Evolutionary conservation across 768 basidiomycete genomes (phyloP).

Genomic region (Lentinula detonsa): DNA sequence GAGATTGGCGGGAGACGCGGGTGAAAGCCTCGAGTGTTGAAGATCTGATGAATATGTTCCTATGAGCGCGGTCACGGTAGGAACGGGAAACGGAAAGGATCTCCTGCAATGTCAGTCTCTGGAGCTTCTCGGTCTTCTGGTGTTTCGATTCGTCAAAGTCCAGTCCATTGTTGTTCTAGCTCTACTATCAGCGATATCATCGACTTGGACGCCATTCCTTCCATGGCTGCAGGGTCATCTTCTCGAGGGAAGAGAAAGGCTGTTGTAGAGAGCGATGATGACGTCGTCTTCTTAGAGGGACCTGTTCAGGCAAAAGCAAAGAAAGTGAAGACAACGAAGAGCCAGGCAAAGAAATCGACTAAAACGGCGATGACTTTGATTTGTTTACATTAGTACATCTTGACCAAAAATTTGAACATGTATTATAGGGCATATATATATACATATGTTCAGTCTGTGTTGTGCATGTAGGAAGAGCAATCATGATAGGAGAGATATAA

Average conservation of each 20-base stretch:
- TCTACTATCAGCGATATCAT: slow-evolving; percentile 36
- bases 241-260: slow-evolving; percentile 45
- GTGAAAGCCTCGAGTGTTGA: slow-evolving; percentile 31
- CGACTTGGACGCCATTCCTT: slow-evolving; percentile 35
- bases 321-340: slow-evolving; percentile 29
- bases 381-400: background rate
- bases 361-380: slow-evolving; percentile 17
- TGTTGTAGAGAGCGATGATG: slow-evolving; percentile 42
- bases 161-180: slow-evolving; percentile 37
- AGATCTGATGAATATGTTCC: slow-evolving; percentile 3
- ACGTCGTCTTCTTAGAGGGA: slow-evolving; percentile 47
- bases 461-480: background rate
- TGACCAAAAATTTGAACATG: background rate
- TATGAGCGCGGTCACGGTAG: too few relatives aligned
- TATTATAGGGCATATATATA: background rate
- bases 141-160: slow-evolving; percentile 50
- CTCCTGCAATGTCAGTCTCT: slow-evolving; percentile 32
- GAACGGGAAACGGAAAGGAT: slow-evolving; percentile 25
- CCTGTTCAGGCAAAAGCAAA: slow-evolving; percentile 26
- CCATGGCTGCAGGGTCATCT: slow-evolving; percentile 14
- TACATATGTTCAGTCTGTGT: background rate
- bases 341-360: slow-evolving; percentile 32
- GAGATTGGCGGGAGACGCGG: slow-evolving; percentile 69
- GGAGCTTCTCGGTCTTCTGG: slow-evolving; percentile 36
- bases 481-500: background rate